Evolutionary conservation across 1,139 yeast species (phyloP).

Genomic region (Sugiyamaella sp.): DNA sequence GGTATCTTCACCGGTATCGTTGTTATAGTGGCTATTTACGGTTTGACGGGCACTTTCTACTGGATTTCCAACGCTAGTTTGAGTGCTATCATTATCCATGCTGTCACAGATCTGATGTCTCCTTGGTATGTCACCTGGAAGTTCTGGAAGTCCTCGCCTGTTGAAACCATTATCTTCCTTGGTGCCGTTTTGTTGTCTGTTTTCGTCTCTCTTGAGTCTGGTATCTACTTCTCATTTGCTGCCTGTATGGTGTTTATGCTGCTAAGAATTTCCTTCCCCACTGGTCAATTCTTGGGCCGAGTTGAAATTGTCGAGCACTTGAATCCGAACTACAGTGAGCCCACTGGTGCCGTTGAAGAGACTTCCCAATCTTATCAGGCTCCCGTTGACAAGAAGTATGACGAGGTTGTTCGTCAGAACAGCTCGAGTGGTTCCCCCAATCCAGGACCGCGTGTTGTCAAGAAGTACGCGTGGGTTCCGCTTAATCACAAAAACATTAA

Average conservation of each 20-base stretch:
- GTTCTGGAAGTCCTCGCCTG: slow-evolving; percentile 75
- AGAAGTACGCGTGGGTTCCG: slow-evolving; percentile 67
- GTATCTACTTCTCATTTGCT: slow-evolving; percentile 87
- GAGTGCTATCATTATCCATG: slow-evolving; percentile 88
- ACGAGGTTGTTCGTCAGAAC: slow-evolving; percentile 5
- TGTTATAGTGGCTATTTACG: slow-evolving; percentile 83
- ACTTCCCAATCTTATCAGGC: not conserved
- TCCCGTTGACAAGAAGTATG: slow-evolving; percentile 8
- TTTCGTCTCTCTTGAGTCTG: slow-evolving; percentile 80
- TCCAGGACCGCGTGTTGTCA: slow-evolving; percentile 12
- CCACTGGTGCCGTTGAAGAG: slow-evolving; percentile 8
- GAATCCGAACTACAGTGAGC: slow-evolving; percentile 54
- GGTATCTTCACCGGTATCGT: slow-evolving; percentile 90
- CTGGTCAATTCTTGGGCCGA: slow-evolving; percentile 81
- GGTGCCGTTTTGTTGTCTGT: slow-evolving; percentile 79
- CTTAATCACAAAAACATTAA: slow-evolving; percentile 60
- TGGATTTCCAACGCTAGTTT: slow-evolving; percentile 90
- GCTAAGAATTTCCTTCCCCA: slow-evolving; percentile 76
- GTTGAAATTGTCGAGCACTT: slow-evolving; percentile 47
- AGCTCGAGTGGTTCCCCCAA: not conserved
- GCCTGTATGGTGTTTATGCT: slow-evolving; percentile 78
- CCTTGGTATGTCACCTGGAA: slow-evolving; percentile 70
- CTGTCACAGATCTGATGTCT: slow-evolving; percentile 87
- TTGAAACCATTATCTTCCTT: slow-evolving; percentile 75
- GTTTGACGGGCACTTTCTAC: slow-evolving; percentile 79